Percentiles rank a stretch among this genome's conserved stretches.
Conservation (phyloP, 2,329 filamentous ascomycete species). For the Aquanectria penicillioides region DNA sequence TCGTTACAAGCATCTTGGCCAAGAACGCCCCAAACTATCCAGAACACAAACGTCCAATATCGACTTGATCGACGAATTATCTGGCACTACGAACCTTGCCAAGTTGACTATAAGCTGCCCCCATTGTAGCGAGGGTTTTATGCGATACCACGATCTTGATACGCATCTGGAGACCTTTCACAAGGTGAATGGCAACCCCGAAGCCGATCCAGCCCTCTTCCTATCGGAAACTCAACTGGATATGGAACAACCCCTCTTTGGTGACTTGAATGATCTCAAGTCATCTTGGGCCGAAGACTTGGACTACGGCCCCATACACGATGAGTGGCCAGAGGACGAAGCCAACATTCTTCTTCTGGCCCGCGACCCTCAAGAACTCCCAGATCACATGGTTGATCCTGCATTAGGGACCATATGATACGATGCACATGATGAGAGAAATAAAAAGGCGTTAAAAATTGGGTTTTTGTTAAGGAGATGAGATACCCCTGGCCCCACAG, state of each 20-base stretch:
- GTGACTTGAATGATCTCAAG: conserved; percentile 23
- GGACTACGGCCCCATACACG: conserved; percentile 45
- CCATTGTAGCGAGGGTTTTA: conserved; percentile 58
- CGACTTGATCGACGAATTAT: conserved; percentile 55
- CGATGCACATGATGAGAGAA: not conserved
- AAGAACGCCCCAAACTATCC: conserved; percentile 53
- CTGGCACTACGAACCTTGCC: conserved; percentile 51
- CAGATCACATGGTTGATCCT: conserved; percentile 46
- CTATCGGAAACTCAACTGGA: conserved; percentile 35
- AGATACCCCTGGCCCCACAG: conserved; percentile 38
- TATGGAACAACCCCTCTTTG: conserved; percentile 33
- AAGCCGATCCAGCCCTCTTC: conserved; percentile 35
- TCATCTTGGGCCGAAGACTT: conserved; percentile 39
- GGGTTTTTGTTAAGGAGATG: conserved; percentile 14
- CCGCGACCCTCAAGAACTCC: conserved; percentile 35
- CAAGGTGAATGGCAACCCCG: conserved; percentile 5
- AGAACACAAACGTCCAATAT: conserved; percentile 29
- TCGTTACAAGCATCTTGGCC: conserved; percentile 80
- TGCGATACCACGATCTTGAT: conserved; percentile 61
- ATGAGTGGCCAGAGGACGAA: conserved; percentile 57
- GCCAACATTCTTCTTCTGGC: conserved; percentile 54
- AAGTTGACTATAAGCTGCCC: conserved; percentile 58
- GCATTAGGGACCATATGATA: conserved; percentile 34
- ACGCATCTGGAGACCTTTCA: conserved; percentile 53
- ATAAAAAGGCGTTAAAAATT: conserved; percentile 23